phyloP scores from a whole-genome alignment of 2,329 filamentous ascomycete species.

The Colletotrichum sp. region DNA sequence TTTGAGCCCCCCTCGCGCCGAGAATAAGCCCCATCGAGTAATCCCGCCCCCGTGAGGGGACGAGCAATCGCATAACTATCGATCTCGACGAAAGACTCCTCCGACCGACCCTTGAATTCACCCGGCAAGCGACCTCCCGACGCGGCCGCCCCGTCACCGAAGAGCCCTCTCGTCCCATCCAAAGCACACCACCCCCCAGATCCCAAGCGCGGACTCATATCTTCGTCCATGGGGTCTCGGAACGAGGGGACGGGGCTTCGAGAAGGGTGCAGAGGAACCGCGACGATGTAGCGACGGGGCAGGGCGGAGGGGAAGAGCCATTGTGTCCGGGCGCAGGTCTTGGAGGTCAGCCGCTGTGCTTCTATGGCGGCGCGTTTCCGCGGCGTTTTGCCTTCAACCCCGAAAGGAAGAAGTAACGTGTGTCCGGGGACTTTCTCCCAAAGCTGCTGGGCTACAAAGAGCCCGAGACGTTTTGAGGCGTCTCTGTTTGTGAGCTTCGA shows the following conservation, averaged over 20 bases:
- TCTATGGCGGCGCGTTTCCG: slow-evolving; percentile 99
- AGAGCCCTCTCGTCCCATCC: slow-evolving; percentile 15
- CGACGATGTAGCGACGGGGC: slow-evolving; percentile 52
- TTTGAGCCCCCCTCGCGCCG: slow-evolving; percentile 83
- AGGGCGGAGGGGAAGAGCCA: slow-evolving; percentile 35
- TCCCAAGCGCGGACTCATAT: slow-evolving; percentile 79
- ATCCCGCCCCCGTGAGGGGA: slow-evolving; percentile 54
- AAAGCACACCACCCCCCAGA: slow-evolving; percentile 18
- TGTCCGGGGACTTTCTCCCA: slow-evolving; percentile 99
- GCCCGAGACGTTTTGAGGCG: slow-evolving; percentile 31
- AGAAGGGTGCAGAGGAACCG: slow-evolving; percentile 25
- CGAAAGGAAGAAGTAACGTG: slow-evolving; percentile 49
- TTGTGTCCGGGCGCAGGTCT: slow-evolving; percentile 56
- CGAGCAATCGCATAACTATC: slow-evolving; percentile 98
- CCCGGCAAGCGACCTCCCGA: slow-evolving; percentile 30
- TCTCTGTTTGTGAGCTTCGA: slow-evolving; percentile 97
- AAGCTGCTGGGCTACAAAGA: slow-evolving; percentile 66
- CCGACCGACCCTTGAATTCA: slow-evolving; percentile 44
- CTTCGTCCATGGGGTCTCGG: slow-evolving; percentile 74
- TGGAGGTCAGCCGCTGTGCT: slow-evolving; percentile 91
- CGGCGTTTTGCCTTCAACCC: slow-evolving; percentile 49
- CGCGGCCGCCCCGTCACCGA: slow-evolving; percentile 31
- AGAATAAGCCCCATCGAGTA: slow-evolving; percentile 99
- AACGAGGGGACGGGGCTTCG: not conserved
- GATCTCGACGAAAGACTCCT: slow-evolving; percentile 83